Base-by-base conservation (phyloP, 805 yeast species). In the Wickerhamiella lipophila region DNA sequence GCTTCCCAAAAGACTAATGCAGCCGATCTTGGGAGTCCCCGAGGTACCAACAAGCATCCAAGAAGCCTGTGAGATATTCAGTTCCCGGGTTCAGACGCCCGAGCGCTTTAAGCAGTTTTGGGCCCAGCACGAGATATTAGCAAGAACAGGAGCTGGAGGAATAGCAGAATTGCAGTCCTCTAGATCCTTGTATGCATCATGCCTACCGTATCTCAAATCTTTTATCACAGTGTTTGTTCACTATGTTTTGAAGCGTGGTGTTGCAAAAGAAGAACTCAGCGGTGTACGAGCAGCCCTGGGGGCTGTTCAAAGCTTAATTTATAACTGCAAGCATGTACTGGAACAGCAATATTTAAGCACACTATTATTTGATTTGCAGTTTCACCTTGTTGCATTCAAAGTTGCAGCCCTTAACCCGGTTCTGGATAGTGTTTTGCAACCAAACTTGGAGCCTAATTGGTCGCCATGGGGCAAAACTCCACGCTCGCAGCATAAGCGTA, bases 301-400 rank as follows among this genome's bases (percentile, higher is more conserved):
- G 3, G 32, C 49, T 13, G 18, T 55, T 16, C 27, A 42, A 9
- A 56, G 76, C 18, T 59, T 92, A 18, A 60, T 81, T 29, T 81
- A 84, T 61, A 83, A 83, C 59, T 62, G 73, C 8, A 81, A 77
- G 41, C 96, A 92, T 61, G 67, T 86, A 1, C 62, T 88, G 53
- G 88, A 89, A 61, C 79, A 73, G 61, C 94, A 86, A 60, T 83
- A 80, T 56, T 66, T 89, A 12, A 63, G 81, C 6, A 74, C 83
- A 0, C 60, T 88, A 39, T 62, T 92, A 22, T 83, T 81, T 62
- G 97, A 92, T 61, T 75, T 81, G 25, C 78, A 79, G 50, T 81
- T 65, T 52, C 72, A 73, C 46, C 52, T 66, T 29, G 55, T 64
- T 7, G 60, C 70, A 8, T 67, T 69, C 56, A 61, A 63, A 43